Percentiles rank a stretch among this genome's conserved stretches.
Evolutionary conservation across 305 asterid genomes (phyloP).

Genomic region (Monarda citriodora): DNA sequence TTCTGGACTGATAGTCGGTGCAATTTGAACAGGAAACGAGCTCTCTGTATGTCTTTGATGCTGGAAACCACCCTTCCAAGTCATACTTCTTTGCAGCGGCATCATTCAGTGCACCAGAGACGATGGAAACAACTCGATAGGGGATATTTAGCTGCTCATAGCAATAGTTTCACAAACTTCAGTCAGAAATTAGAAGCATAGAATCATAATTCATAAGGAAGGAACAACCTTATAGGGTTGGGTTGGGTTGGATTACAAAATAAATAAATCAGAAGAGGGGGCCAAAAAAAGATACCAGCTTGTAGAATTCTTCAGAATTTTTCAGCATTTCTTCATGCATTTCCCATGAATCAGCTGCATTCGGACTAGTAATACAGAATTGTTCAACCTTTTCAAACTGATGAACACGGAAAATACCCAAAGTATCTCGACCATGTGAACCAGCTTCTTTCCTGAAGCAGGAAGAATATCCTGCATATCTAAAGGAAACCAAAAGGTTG

Average conservation of each 20-base stretch:
- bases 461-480: slow-evolving; percentile 93
- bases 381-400: slow-evolving; percentile 97
- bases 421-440: slow-evolving; percentile 93
- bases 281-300: slow-evolving; percentile 40
- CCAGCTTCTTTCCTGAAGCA: slow-evolving; percentile 99
- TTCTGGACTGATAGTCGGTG: slow-evolving; percentile 89
- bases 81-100: slow-evolving; percentile 98
- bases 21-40: slow-evolving; percentile 97
- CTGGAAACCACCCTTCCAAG: slow-evolving; percentile 97
- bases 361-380: slow-evolving; percentile 87
- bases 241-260: background rate
- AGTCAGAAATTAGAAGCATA: no score
- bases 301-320: slow-evolving; percentile 86
- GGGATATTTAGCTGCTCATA: slow-evolving; percentile 78
- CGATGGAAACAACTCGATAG: slow-evolving; percentile 80
- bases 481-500: slow-evolving; percentile 27
- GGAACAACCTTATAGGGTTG: background rate
- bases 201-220: no score
- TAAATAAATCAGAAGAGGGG: background rate
- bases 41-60: slow-evolving; percentile 80
- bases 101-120: slow-evolving; percentile 94
- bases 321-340: slow-evolving; percentile 95
- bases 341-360: slow-evolving; percentile 83
- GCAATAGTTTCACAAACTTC: slow-evolving; percentile 4
- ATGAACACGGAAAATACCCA: slow-evolving; percentile 93